A percentile compares a stretch with the other conserved stretches of the same genome.
Evolutionary conservation across 139 green algal genomes (phyloP).

Genomic region (Chlamydomonas eustigma): DNA sequence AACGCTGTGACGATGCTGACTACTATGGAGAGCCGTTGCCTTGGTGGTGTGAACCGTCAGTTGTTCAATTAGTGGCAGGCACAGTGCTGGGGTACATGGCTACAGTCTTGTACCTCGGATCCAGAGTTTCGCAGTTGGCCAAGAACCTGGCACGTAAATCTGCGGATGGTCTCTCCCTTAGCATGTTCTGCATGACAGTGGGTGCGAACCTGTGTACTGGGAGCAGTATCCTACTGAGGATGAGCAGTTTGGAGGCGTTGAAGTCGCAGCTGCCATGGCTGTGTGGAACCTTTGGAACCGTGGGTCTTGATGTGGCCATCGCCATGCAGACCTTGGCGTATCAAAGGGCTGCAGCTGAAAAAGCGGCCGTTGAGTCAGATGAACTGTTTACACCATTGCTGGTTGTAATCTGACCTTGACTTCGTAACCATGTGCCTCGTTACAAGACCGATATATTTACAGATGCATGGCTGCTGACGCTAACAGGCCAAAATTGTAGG

Average conservation of each 20-base stretch:
- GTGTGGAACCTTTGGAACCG: conserved; percentile 75
- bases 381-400: too few relatives aligned
- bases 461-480: too few relatives aligned
- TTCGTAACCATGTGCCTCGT: too few relatives aligned
- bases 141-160: conserved; percentile 55
- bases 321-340: not conserved
- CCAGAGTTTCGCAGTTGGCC: conserved; percentile 73
- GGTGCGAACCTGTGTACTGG: conserved; percentile 76
- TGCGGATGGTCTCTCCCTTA: conserved; percentile 62
- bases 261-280: conserved; percentile 76
- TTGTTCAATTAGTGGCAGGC: conserved; percentile 33
- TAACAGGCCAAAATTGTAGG: too few relatives aligned
- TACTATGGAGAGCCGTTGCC: too few relatives aligned
- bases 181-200: conserved; percentile 81
- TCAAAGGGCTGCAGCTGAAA: too few relatives aligned
- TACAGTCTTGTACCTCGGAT: conserved; percentile 77
- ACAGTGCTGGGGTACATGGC: conserved; percentile 60
- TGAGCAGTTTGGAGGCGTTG: conserved; percentile 38
- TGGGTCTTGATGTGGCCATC: conserved; percentile 75
- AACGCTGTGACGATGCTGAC: too few relatives aligned
- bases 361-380: too few relatives aligned
- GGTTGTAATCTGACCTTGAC: too few relatives aligned
- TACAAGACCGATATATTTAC: too few relatives aligned
- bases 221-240: conserved; percentile 67
- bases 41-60: too few relatives aligned